Evolutionary conservation across 352 stramenopile genomes (phyloP).

Genomic region (Globisporangium cylindrosporum): DNA sequence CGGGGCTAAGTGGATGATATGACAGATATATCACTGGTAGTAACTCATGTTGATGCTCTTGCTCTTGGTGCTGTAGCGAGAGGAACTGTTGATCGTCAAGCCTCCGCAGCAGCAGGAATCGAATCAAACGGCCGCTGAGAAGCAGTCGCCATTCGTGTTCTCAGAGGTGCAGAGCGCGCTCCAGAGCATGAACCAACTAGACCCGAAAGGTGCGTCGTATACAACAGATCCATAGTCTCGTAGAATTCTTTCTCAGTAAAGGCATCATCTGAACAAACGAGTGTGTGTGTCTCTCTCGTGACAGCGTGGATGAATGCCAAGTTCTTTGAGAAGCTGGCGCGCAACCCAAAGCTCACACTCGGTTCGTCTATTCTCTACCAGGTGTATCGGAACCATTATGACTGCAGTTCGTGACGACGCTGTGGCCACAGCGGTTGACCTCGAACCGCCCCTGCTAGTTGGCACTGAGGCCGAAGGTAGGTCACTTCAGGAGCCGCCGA

Average conservation of each 20-base stretch:
- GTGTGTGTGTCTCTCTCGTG: not conserved
- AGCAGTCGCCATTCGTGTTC: slow-evolving; percentile 47
- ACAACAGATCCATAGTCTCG: too few species aligned
- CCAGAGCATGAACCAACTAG: slow-evolving; percentile 52
- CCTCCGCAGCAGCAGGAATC: slow-evolving; percentile 2
- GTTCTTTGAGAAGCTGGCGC: slow-evolving; percentile 69
- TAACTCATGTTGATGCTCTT: not conserved
- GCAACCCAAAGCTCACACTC: slow-evolving; percentile 48
- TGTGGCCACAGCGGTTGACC: too few species aligned
- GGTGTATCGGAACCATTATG: too few species aligned
- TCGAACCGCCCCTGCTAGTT: too few species aligned
- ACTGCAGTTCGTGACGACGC: too few species aligned
- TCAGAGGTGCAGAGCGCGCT: slow-evolving; percentile 74
- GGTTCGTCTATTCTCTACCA: slow-evolving; percentile 24
- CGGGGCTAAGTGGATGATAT: not conserved
- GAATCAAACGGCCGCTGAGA: not conserved
- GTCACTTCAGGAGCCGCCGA: too few species aligned
- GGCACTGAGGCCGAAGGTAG: too few species aligned
- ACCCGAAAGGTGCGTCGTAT: slow-evolving; percentile 48
- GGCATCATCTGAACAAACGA: not conserved
- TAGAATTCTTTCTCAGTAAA: too few species aligned
- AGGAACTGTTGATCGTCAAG: slow-evolving; percentile 33
- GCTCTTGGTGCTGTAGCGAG: slow-evolving; percentile 22
- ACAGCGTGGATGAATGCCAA: slow-evolving; percentile 74
- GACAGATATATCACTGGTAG: not conserved